Evolutionary conservation across 352 stramenopile species (phyloP), one percentile per base, ranked within the genome.

Genomic region (Globisporangium emineosum): DNA sequence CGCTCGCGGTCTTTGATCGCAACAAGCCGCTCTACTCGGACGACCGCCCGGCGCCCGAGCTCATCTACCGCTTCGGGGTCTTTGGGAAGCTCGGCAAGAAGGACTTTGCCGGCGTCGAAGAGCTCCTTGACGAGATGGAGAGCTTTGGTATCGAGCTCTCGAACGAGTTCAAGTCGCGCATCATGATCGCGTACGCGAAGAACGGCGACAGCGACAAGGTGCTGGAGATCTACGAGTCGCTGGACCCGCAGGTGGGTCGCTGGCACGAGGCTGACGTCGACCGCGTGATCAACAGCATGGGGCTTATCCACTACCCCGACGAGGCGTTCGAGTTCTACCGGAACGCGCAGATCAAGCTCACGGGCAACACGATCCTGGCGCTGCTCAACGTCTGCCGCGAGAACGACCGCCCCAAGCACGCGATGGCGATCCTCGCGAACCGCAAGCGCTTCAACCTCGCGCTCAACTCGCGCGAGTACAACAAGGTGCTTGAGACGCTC

Each of bases 251-350:
- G 23, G 60, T 54, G 3, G 69, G 58, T 9, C 69, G 72, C 3
- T 88, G 78, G 80, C 77, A 85, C 33, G 67, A 76, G 21, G 69
- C 72, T 0, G 72, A 81, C 37, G 49, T 88, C 30, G 74, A 88
- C 56, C 80, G 78, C 47, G 74, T 87, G n/a, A 70, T 89, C 30
- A 73, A 60, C 25, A 81, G 70, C 57, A 54, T 89, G 15, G 80
- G 80, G 0, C 69, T 72, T 32, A 66, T 80, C 10, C 60, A 65
- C 7, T 60, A 69, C 6, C 64, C 77, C 0, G 70, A 86, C 33
- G 61, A 68, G 5, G 78, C 80, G n/a, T 89, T 89, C 55, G 71
- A 82, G n/a, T 88, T 89, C 60, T 89, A 88, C 47, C 60, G 68
- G 21, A 68, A 75, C 50, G 72, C 80, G 9, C 61, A 74, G 42